Base-by-base conservation (phyloP, 208 protist species). In the Naegleria lovaniensis region DNA sequence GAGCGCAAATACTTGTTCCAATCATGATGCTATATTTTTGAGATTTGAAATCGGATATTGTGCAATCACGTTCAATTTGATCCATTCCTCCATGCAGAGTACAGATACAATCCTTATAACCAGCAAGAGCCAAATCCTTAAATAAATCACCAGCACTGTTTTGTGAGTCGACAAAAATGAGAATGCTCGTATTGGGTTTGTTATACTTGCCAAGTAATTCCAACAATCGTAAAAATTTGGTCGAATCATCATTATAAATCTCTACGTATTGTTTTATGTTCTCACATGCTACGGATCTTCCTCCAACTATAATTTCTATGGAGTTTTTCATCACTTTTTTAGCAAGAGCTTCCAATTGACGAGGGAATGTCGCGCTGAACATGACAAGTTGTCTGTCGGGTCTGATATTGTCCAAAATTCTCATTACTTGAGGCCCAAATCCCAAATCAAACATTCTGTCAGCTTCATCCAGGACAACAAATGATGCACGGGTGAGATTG, bases 371-470 rank as follows among this genome's bases (percentile, higher is more conserved):
- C n/a, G 97, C 96, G 87, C 95, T 96, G 91, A 98, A 95, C 93
- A 98, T 96, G 41, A 95, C 96, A 11, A 59, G 4, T 93, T 97
- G 96, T 15, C 96, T 91, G 92, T 97, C 96, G 0, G 96, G 96
- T 39, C 96, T 95, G 38, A 97, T 95, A 92, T 97, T 97, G 67
- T 94, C 93, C 59, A 97, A 83, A 91, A 98, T 97, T 7, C 95
- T 95, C 67, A 94, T 94, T 15, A 98, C 95, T 92, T 98, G 97
- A 90, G 97, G 96, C 90, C 95, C 95, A 93, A 98, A 98, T 40
- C 97, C 97, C 91, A 96, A 95, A 91, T 98, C 97, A 92, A 98
- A 98, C 92, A 98, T 95, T 52, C 97, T 94, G 91, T 98, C 97
- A 0, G 97, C 97, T 91, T 98, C 97, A 94, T 98, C 97, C 33